Conservation (phyloP, 2,329 filamentous ascomycete genomes). For the Graphilbum fragrans region DNA sequence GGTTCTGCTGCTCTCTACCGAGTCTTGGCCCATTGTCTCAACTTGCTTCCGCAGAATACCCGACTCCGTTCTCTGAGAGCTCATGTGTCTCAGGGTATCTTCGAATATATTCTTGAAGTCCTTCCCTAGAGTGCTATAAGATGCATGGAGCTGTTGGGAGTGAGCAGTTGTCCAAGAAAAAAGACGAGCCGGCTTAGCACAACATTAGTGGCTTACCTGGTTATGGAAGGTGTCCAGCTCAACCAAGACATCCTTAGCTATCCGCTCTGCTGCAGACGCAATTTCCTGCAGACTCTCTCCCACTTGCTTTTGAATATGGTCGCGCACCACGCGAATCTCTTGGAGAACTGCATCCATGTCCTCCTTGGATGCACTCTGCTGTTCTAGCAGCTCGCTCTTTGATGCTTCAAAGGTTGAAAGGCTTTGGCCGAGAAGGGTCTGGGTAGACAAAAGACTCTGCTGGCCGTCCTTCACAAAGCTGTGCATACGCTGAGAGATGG, state of each 20-base stretch:
- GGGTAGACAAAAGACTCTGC: conserved; percentile 55
- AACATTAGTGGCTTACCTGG: conserved; percentile 20
- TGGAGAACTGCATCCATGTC: conserved; percentile 87
- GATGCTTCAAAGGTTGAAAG: conserved; percentile 55
- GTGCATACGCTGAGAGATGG: conserved; percentile 60
- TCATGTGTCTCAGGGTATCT: conserved; percentile 61
- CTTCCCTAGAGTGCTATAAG: conserved; percentile 70
- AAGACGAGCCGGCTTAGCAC: too few species aligned
- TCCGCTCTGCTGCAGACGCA: conserved; percentile 72
- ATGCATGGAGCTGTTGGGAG: conserved; percentile 50
- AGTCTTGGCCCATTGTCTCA: conserved; percentile 52
- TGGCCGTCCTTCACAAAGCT: conserved; percentile 66
- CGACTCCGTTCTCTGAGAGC: conserved; percentile 65
- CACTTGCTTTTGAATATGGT: conserved; percentile 77
- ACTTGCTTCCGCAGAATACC: conserved; percentile 62
- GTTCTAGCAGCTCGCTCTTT: conserved; percentile 53
- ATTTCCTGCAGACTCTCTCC: conserved; percentile 75
- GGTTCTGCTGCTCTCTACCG: conserved; percentile 54
- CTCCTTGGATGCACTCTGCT: conserved; percentile 59
- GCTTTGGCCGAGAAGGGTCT: conserved; percentile 58
- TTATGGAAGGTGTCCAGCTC: conserved; percentile 78
- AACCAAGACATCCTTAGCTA: conserved; percentile 76
- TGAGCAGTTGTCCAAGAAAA: conserved; percentile 23
- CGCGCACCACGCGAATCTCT: conserved; percentile 80
- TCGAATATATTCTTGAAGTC: conserved; percentile 85